phyloP scores from a whole-genome alignment of 345 rosid species.

The Hirschfeldia incana region DNA sequence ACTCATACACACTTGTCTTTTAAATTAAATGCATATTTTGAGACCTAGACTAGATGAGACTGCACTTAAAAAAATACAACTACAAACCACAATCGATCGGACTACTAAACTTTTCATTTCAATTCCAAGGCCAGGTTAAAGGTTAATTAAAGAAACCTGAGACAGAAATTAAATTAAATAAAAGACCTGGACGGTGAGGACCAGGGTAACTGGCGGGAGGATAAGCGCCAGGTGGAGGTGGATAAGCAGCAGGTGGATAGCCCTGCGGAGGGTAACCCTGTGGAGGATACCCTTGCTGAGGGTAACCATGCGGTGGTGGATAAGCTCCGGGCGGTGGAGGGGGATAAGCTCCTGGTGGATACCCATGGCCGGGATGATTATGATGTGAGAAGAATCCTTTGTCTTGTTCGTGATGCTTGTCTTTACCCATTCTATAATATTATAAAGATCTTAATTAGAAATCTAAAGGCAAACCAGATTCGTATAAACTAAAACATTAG shows the following conservation, averaged over 20 bases:
- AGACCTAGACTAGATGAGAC: background rate
- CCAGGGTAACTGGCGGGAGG: constrained; percentile 72
- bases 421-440: constrained; percentile 35
- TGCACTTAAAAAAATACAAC: constrained; percentile 2
- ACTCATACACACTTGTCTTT: background rate
- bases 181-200: constrained; percentile 62
- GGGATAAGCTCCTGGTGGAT: constrained; percentile 51
- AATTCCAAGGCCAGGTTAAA: background rate
- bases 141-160: background rate
- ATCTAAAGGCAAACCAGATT: background rate
- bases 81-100: background rate
- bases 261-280: constrained; percentile 4
- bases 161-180: background rate
- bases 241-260: constrained; percentile 41
- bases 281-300: constrained; percentile 39
- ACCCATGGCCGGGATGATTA: constrained; percentile 45
- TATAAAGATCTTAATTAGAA: background rate
- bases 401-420: constrained; percentile 39
- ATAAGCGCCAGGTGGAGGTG: constrained; percentile 47
- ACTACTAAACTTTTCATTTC: background rate
- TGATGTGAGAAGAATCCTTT: constrained; percentile 42
- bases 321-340: constrained; percentile 61
- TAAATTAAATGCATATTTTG: background rate
- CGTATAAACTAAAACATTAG: background rate
- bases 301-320: constrained; percentile 51